These are phyloP conservation scores for Trypanosoma lewisi DNA, from an alignment of 208 protist genomes.

Conservation along the genomic window DNA sequence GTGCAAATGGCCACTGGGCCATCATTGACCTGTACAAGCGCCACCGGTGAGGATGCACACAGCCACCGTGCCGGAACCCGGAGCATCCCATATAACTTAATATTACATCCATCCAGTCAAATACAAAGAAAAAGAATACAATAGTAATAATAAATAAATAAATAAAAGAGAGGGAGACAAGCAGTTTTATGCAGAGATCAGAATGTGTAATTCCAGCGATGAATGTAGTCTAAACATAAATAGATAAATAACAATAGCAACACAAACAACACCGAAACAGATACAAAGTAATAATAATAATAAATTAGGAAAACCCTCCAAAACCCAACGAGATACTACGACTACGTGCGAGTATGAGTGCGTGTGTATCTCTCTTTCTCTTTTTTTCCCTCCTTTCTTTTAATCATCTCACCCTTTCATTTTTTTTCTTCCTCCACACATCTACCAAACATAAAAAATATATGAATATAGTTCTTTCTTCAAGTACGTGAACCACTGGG, in stretches of 20 bases:
- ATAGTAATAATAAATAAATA: constrained; percentile 27
- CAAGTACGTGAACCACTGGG: not conserved
- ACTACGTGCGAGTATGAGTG: too few species aligned
- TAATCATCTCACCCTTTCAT: not conserved
- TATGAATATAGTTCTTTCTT: not conserved
- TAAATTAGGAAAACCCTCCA: not conserved
- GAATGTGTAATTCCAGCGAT: not conserved
- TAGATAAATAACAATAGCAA: not conserved
- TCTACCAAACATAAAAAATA: not conserved
- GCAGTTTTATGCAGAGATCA: not conserved
- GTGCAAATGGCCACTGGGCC: constrained; percentile 31
- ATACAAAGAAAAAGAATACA: constrained; percentile 9
- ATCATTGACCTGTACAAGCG: constrained; percentile 42
- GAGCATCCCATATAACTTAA: constrained; percentile 32
- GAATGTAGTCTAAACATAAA: not conserved
- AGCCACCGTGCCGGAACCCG: constrained; percentile 46
- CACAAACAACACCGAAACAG: not conserved
- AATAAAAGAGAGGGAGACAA: not conserved
- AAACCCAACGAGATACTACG: not conserved
- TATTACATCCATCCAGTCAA: constrained; percentile 10
- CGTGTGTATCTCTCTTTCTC: not conserved
- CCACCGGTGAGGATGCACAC: constrained; percentile 35
- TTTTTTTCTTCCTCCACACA: not conserved
- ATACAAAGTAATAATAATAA: not conserved
- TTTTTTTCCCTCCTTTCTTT: not conserved